Evolutionary conservation across 768 basidiomycete genomes (phyloP), one percentile per base, ranked within the genome.

Genomic region (Termitomyces sp.): DNA sequence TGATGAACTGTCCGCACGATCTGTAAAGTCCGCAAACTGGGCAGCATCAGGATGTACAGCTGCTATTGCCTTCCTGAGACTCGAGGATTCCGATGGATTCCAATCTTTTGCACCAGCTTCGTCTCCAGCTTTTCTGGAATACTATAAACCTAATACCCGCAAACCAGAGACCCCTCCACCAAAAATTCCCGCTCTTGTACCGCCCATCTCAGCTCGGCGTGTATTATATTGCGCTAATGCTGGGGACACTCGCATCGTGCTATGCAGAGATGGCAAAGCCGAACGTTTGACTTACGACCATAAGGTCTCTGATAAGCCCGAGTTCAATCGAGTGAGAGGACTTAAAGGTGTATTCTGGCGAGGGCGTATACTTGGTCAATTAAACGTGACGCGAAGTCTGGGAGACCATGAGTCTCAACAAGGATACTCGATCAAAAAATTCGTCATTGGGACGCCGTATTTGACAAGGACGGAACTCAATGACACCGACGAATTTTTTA

Each of bases 21-120:
- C 59, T 17, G 41, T 58, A 35, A 7, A 37, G 26, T 58, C 56
- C 21, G 59, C 59, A 34, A 57, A 51, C 5, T 58, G 57, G 59
- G 59, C 59, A n/a, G 53, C 59, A 5, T 60, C 59, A 26, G 59
- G 59, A 15, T 60, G 56, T 45, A 60, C 59, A 35, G 59, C 59
- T 51, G 59, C 51, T 7, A 51, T 52, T 21, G 59, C 59, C 9
- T 60, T 60, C 43, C 46, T 60, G 42, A 57, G 59, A 55, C 43
- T 60, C 30, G 59, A 60, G 41, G 59, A 60, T 19, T 19, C 48
- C 17, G 38, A 57, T 19, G 55, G 56, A 9, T 30, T 45, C 12
- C 59, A 60, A 49, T 53, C 53, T 6, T 60, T 58, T 21, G 45
- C 46, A 7, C 35, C 53, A 8, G 3, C 43, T 19, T 21, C 46